These are phyloP conservation scores for Thinopyrum elongatum DNA, from an alignment of 176 grass and related monocot genomes.

Conservation along the genomic window DNA sequence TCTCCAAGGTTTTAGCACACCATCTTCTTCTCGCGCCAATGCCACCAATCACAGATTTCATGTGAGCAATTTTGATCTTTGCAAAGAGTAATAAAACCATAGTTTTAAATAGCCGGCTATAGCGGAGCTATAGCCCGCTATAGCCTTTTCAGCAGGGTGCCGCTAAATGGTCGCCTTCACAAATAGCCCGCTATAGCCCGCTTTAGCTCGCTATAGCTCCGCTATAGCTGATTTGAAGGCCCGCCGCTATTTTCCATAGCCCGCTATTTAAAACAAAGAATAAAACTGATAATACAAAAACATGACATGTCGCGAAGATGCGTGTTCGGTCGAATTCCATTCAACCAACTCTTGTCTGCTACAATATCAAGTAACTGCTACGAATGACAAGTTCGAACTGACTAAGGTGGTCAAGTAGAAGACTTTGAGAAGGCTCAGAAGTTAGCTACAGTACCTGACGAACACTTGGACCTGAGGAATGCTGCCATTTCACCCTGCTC, in stretches of 20 bases:
- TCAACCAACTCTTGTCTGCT: not conserved
- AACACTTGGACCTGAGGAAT: constrained; percentile 45
- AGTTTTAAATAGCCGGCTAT: no score
- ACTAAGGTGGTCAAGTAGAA: not conserved
- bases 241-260: no score
- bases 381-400: no score
- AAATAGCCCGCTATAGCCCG: no score
- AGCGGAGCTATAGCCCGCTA: no score
- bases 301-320: not conserved
- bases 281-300: not conserved
- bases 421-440: not conserved
- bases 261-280: no score
- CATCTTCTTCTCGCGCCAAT: not conserved
- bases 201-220: no score
- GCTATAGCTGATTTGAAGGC: no score
- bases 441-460: constrained; percentile 15
- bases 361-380: not conserved
- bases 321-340: not conserved
- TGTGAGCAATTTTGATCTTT: not conserved
- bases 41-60: not conserved
- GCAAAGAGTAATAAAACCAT: not conserved
- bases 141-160: no score
- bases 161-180: no score
- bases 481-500: constrained; percentile 43
- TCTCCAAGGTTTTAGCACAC: not conserved